Percentiles rank a stretch among this genome's conserved stretches.
Evolutionary conservation across 495 filamentous ascomycete genomes (phyloP).

Genomic region (Chaetomidium leptoderma): DNA sequence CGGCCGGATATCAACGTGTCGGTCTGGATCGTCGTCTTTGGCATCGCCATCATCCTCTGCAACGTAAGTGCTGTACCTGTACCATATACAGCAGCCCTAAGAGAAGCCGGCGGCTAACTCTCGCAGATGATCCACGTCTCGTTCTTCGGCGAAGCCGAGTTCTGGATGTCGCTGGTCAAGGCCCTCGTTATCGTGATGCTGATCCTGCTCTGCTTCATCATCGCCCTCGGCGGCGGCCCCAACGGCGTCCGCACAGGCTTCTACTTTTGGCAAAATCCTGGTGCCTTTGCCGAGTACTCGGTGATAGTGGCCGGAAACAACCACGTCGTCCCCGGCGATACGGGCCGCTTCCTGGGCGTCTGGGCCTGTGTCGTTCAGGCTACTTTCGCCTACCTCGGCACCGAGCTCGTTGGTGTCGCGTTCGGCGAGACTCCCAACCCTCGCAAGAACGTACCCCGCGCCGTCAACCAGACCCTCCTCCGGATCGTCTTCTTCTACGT

Average conservation of each 20-base stretch:
- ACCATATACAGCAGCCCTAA: background rate
- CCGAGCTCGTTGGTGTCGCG: conserved; percentile 77
- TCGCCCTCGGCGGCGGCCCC: conserved; percentile 73
- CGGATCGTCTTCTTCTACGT: conserved; percentile 75
- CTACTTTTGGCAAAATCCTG: conserved; percentile 72
- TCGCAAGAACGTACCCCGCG: conserved; percentile 66
- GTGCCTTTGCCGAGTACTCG: conserved; percentile 60
- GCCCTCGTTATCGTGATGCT: conserved; percentile 64
- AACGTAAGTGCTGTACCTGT: conserved; percentile 26
- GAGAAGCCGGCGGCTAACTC: background rate
- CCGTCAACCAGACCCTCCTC: conserved; percentile 67
- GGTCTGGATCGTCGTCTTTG: conserved; percentile 69
- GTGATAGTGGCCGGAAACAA: conserved; percentile 12
- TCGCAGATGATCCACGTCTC: conserved; percentile 48
- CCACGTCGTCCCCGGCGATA: conserved; percentile 35
- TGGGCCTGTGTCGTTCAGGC: conserved; percentile 76
- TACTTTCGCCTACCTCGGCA: conserved; percentile 79
- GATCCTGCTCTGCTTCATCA: conserved; percentile 61
- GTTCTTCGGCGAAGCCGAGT: conserved; percentile 79
- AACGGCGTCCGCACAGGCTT: conserved; percentile 66
- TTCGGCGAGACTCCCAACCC: conserved; percentile 78
- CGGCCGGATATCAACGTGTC: conserved; percentile 60
- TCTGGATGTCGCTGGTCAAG: conserved; percentile 72
- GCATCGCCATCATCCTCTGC: conserved; percentile 56
- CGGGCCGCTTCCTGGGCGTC: conserved; percentile 65